A percentile compares a stretch with the other conserved stretches of the same genome.
Conservation (phyloP, 305 asterid genomes). For the Plantago coronopus region DNA sequence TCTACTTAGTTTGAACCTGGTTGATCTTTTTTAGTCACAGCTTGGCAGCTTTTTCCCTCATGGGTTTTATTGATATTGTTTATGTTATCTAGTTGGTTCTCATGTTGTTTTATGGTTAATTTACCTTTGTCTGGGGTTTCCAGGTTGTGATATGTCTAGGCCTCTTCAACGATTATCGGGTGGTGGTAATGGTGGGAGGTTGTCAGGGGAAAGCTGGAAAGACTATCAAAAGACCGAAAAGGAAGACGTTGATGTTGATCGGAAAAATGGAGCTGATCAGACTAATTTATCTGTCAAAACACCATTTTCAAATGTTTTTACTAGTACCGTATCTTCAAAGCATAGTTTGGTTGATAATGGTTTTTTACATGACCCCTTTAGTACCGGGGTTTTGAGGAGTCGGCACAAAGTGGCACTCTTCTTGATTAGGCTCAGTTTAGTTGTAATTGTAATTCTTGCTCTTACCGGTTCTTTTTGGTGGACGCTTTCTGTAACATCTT, state of each 20-base stretch:
- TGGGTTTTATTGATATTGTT: conserved; percentile 16
- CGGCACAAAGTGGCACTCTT: conserved; percentile 54
- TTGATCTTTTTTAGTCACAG: conserved; percentile 21
- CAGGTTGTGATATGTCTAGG: conserved; percentile 68
- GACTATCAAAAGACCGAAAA: conserved; percentile 73
- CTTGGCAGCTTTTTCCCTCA: conserved; percentile 7
- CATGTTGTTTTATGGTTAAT: conserved; percentile 24
- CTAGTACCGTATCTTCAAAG: conserved; percentile 54
- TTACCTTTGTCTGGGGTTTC: conserved; percentile 12
- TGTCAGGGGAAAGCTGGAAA: conserved; percentile 55
- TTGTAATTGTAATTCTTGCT: conserved; percentile 71
- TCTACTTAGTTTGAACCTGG: conserved; percentile 13
- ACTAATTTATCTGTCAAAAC: conserved; percentile 44
- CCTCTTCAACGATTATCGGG: conserved; percentile 97
- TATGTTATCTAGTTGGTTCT: conserved; percentile 19
- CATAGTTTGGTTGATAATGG: conserved; percentile 57
- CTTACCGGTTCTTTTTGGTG: conserved; percentile 89
- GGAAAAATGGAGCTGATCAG: conserved; percentile 41
- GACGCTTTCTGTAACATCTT: conserved; percentile 74
- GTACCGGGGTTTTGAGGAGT: conserved; percentile 50
- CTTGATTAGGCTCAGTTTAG: conserved; percentile 62
- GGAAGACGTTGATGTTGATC: conserved; percentile 58
- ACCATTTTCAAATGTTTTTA: conserved; percentile 51
- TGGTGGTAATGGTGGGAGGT: conserved; percentile 55
- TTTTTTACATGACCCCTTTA: conserved; percentile 62